Evolutionary conservation across 1,284 basidiomycete genomes (phyloP).

Genomic region (Inonotus obliquus): DNA sequence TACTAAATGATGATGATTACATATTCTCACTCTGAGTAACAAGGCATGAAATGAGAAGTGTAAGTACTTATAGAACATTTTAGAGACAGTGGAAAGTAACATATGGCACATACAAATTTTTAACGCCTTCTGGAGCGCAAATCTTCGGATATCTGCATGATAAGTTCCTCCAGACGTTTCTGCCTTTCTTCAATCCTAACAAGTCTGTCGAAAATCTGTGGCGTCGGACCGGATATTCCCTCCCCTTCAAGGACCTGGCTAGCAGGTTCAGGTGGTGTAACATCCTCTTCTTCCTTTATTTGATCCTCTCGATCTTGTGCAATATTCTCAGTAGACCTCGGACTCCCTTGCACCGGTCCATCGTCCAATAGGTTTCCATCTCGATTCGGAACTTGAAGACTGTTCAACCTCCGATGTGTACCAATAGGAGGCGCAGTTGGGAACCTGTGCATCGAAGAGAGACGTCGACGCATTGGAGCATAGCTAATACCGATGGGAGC

Average conservation of each 20-base stretch:
- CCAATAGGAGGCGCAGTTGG: slow-evolving; percentile 15
- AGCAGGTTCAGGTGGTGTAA: slow-evolving; percentile 35
- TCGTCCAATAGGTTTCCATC: slow-evolving; percentile 11
- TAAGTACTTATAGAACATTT: not conserved
- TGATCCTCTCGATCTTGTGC: slow-evolving; percentile 10
- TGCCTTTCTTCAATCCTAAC: slow-evolving; percentile 58
- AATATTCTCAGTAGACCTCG: slow-evolving; percentile 8
- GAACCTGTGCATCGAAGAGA: slow-evolving; percentile 40
- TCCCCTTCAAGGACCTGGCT: slow-evolving; percentile 38
- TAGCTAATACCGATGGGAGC: slow-evolving; percentile 36
- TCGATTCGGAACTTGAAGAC: slow-evolving; percentile 9
- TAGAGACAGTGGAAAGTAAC: not conserved
- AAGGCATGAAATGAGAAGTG: not conserved
- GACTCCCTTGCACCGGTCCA: slow-evolving; percentile 4
- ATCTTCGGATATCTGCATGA: slow-evolving; percentile 34
- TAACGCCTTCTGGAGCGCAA: not conserved
- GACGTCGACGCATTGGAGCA: slow-evolving; percentile 52
- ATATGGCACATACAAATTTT: not conserved
- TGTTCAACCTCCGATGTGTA: slow-evolving; percentile 9
- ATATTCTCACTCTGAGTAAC: too few species aligned
- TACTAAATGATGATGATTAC: not conserved
- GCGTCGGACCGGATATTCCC: slow-evolving; percentile 23
- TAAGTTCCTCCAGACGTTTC: slow-evolving; percentile 57
- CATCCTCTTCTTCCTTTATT: not conserved
- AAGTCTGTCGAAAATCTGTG: slow-evolving; percentile 38